Conservation (phyloP, 768 basidiomycete genomes). For the Filobasidium wieringae region DNA sequence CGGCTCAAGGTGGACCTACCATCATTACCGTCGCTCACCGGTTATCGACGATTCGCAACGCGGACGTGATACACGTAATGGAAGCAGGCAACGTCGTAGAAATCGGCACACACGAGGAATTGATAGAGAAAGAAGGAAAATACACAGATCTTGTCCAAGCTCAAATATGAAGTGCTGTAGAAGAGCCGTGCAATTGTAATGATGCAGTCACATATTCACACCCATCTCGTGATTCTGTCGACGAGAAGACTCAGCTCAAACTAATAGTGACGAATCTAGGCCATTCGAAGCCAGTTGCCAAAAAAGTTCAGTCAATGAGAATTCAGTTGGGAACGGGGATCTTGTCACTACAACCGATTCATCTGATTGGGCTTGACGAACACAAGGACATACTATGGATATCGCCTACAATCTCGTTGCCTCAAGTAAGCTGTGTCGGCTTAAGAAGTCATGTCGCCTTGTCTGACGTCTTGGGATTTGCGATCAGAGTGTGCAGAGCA, state of each 20-base stretch:
- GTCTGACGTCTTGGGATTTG: not conserved
- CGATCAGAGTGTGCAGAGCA: constrained; percentile 34
- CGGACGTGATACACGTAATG: constrained; percentile 31
- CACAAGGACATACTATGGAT: constrained; percentile 36
- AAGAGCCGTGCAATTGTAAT: too few species aligned
- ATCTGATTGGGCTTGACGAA: too few species aligned
- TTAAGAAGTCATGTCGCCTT: not conserved
- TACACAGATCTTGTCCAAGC: not conserved
- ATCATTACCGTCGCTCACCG: constrained; percentile 33
- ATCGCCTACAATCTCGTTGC: constrained; percentile 35
- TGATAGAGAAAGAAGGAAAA: constrained; percentile 9
- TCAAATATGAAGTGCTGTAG: not conserved
- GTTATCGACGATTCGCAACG: constrained; percentile 27
- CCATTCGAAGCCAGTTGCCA: too few species aligned
- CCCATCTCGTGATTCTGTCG: too few species aligned
- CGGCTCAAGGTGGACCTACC: not conserved
- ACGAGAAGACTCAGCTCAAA: too few species aligned
- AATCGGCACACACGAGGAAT: constrained; percentile 27
- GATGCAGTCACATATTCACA: too few species aligned
- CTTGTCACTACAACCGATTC: too few species aligned
- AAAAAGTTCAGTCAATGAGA: too few species aligned
- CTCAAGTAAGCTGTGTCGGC: constrained; percentile 25
- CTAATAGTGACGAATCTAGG: too few species aligned
- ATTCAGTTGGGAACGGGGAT: too few species aligned
- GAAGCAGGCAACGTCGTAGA: constrained; percentile 30